phyloP scores from a whole-genome alignment of 1,284 basidiomycete species.

The Wolfiporia cocos region DNA sequence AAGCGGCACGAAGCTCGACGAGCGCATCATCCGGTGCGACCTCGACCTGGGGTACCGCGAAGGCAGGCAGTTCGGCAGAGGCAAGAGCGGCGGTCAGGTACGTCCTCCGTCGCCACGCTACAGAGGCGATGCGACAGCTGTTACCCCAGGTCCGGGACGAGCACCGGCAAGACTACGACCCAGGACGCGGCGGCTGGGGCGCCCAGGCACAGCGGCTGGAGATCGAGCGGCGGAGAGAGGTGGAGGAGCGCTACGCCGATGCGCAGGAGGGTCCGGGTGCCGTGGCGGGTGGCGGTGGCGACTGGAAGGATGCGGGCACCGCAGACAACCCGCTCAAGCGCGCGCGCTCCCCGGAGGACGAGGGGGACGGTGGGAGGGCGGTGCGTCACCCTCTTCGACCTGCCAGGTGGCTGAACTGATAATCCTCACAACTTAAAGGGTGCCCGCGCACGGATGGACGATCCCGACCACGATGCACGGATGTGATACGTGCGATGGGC shows the following conservation, averaged over 20 bases:
- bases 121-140: too few relatives aligned
- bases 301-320: slow-evolving; percentile 63
- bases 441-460: slow-evolving; percentile 51
- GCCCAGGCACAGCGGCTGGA: slow-evolving; percentile 77
- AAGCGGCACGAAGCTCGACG: slow-evolving; percentile 97
- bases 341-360: slow-evolving; percentile 65
- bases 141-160: slow-evolving; percentile 83
- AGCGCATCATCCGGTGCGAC: slow-evolving; percentile 97
- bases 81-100: slow-evolving; percentile 95
- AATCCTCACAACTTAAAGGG: slow-evolving; percentile 36
- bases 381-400: slow-evolving; percentile 32
- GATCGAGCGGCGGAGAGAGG: slow-evolving; percentile 75
- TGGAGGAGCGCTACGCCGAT: slow-evolving; percentile 88
- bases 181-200: slow-evolving; percentile 95
- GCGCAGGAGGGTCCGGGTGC: slow-evolving; percentile 74
- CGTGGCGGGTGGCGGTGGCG: slow-evolving; percentile 79
- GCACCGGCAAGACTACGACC: slow-evolving; percentile 95
- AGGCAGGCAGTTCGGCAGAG: slow-evolving; percentile 95
- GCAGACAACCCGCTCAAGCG: slow-evolving; percentile 47
- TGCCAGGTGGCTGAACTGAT: slow-evolving; percentile 6
- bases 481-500: slow-evolving; percentile 32
- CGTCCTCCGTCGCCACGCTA: too few relatives aligned
- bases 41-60: slow-evolving; percentile 97
- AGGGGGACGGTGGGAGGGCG: slow-evolving; percentile 49
- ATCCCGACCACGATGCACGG: slow-evolving; percentile 46